Evolutionary conservation across 306 rosid species (phyloP).

Genomic region (Mimosa pudica): DNA sequence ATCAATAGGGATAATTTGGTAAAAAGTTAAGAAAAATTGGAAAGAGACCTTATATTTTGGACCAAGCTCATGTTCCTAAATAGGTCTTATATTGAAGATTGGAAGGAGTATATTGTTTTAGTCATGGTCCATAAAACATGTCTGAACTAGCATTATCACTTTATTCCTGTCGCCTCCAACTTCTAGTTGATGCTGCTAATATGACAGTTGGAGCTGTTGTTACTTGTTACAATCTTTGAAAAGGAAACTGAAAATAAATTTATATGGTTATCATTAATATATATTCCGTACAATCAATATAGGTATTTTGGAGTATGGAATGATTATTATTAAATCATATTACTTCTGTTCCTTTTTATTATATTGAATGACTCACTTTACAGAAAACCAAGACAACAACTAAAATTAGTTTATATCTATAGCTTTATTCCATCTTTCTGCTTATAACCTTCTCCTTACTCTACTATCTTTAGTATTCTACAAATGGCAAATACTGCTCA

Average conservation of each 20-base stretch:
- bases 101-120: not conserved
- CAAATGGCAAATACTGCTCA: not conserved
- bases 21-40: too few relatives aligned
- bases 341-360: not conserved
- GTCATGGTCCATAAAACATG: not conserved
- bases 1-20: too few relatives aligned
- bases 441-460: not conserved
- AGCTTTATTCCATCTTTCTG: not conserved
- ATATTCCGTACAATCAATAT: constrained; percentile 10
- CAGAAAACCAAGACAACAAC: not conserved
- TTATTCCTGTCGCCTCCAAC: constrained; percentile 17
- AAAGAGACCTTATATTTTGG: too few relatives aligned
- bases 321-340: constrained; percentile 24
- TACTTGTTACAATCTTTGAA: not conserved
- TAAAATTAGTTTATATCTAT: constrained; percentile 1
- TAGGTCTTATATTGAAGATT: too few relatives aligned
- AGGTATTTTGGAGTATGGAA: not conserved
- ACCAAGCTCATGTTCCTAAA: too few relatives aligned
- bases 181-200: constrained; percentile 26
- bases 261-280: constrained; percentile 10
- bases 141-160: not conserved
- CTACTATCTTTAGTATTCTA: not conserved
- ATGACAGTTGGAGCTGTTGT: constrained; percentile 10
- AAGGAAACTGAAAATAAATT: not conserved
- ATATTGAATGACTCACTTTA: not conserved